Evolutionary conservation across 768 basidiomycete genomes (phyloP).

Genomic region (Pilatotrama ljubarskyi): DNA sequence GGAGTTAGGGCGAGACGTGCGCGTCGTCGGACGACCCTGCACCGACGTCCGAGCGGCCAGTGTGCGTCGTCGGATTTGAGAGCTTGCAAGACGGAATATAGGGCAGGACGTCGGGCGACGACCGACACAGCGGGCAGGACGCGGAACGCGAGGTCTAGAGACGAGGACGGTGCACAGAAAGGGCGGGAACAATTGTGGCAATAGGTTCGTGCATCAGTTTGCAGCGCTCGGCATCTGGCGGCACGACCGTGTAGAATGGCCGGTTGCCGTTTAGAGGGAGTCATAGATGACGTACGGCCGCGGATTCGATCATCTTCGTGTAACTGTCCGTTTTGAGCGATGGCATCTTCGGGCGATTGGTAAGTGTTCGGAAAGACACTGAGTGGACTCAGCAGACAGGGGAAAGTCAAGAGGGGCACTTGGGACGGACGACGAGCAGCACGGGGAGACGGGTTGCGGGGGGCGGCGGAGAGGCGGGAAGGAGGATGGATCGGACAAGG

Average conservation of each 20-base stretch:
- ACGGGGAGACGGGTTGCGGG: neutral
- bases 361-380: too few species aligned
- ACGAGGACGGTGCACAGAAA: neutral
- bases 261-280: neutral
- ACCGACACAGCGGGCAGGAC: neutral
- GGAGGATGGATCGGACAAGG: neutral
- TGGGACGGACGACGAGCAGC: neutral
- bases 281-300: constrained; percentile 12
- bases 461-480: neutral
- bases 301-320: constrained; percentile 4
- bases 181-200: neutral
- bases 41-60: neutral
- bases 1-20: neutral
- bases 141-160: too few species aligned
- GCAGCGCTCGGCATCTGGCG: constrained; percentile 1
- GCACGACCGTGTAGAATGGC: neutral
- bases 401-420: neutral
- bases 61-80: neutral
- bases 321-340: neutral
- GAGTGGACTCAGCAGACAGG: neutral
- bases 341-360: neutral
- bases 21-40: neutral
- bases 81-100: neutral
- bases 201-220: neutral
- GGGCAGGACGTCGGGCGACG: neutral